phyloP scores from a whole-genome alignment of 140 eudicot species.

The Cichorium intybus region DNA sequence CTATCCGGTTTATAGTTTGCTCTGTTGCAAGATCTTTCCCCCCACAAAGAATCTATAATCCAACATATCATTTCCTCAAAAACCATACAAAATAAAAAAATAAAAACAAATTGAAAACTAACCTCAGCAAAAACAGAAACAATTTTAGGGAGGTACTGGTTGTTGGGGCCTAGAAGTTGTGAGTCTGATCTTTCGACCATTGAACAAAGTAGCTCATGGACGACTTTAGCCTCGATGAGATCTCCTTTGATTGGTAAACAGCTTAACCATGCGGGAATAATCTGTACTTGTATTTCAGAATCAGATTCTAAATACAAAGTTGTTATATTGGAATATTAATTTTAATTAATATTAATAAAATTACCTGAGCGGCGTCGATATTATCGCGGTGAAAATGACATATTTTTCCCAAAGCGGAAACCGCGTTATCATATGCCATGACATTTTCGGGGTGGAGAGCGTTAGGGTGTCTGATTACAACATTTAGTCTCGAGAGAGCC shows the following conservation, averaged over 20 bases:
- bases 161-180: constrained; percentile 87
- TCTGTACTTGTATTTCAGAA: too few species aligned
- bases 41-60: constrained; percentile 73
- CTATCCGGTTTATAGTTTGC: constrained; percentile 81
- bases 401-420: constrained; percentile 95
- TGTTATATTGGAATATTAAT: too few species aligned
- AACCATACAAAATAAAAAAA: not conserved
- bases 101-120: constrained; percentile 32
- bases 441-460: constrained; percentile 77
- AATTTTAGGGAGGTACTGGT: constrained; percentile 82
- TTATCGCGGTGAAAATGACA: constrained; percentile 96
- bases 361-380: constrained; percentile 89
- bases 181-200: constrained; percentile 96
- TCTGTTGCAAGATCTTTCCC: constrained; percentile 97
- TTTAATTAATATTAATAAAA: not conserved
- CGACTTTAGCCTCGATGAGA: constrained; percentile 93
- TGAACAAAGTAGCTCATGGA: constrained; percentile 94
- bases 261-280: constrained; percentile 92
- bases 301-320: not conserved
- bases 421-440: constrained; percentile 98
- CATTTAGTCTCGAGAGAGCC: constrained; percentile 96
- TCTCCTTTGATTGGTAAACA: constrained; percentile 95
- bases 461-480: constrained; percentile 73
- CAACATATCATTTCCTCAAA: not conserved
- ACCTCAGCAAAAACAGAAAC: constrained; percentile 98